Conservation (phyloP, 495 filamentous ascomycete species). For the Aspergillus biplanus region DNA sequence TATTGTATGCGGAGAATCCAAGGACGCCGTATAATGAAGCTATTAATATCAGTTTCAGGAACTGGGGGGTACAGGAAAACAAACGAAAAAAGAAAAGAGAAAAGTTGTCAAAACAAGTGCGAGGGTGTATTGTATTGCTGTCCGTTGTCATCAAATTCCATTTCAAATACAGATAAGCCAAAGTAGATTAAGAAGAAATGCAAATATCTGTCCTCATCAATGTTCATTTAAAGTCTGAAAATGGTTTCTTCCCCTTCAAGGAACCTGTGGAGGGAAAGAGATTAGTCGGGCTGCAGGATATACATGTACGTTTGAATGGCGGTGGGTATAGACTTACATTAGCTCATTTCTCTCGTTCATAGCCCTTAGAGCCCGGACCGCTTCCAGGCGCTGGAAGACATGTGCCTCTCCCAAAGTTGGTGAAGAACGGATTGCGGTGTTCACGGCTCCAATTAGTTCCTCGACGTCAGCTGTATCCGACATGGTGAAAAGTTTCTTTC, state of each 20-base stretch:
- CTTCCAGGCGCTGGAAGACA: conserved; percentile 72
- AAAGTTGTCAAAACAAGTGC: not conserved
- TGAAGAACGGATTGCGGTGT: conserved; percentile 59
- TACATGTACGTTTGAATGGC: not conserved
- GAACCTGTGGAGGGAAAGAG: conserved; percentile 41
- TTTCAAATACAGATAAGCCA: conserved; percentile 8
- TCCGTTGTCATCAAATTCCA: conserved; percentile 4
- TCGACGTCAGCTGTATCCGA: conserved; percentile 79
- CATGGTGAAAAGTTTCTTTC: conserved; percentile 70
- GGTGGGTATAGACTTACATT: conserved; percentile 69
- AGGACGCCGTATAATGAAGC: conserved; percentile 13
- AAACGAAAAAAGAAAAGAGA: not conserved
- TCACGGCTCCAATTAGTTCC: conserved; percentile 77
- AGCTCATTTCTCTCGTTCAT: conserved; percentile 87
- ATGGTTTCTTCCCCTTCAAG: conserved; percentile 56
- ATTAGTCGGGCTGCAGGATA: conserved; percentile 15
- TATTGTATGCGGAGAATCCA: no score
- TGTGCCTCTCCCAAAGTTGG: conserved; percentile 42
- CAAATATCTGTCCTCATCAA: conserved; percentile 15
- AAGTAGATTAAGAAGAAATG: not conserved
- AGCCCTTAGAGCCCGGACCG: conserved; percentile 70
- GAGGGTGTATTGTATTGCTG: not conserved
- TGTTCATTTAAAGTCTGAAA: conserved; percentile 47
- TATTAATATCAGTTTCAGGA: not conserved
- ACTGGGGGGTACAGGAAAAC: no score